These are phyloP conservation scores for Thelephora ganbajun DNA, from an alignment of 768 basidiomycete genomes.

Conservation along the genomic window DNA sequence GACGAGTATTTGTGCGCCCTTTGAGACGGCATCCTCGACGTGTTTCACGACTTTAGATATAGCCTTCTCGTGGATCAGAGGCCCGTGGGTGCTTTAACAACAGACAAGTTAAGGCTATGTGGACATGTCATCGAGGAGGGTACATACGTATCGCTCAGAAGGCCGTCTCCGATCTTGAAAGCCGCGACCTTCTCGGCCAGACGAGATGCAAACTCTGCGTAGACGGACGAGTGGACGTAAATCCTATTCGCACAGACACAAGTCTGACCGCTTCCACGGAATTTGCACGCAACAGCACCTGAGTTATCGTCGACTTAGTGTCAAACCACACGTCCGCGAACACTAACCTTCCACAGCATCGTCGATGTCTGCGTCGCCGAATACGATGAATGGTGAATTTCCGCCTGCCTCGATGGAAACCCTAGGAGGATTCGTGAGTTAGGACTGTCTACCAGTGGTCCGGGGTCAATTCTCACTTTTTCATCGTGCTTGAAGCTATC, in stretches of 20 bases:
- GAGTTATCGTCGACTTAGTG: not conserved
- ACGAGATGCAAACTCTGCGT: slow-evolving; percentile 83
- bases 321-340: slow-evolving; percentile 5
- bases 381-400: slow-evolving; percentile 93
- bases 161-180: slow-evolving; percentile 83
- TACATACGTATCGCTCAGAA: slow-evolving; percentile 61
- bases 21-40: slow-evolving; percentile 73
- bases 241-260: slow-evolving; percentile 85
- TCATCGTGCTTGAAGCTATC: slow-evolving; percentile 63
- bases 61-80: slow-evolving; percentile 80
- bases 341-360: slow-evolving; percentile 69
- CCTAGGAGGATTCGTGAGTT: slow-evolving; percentile 13
- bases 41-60: slow-evolving; percentile 77
- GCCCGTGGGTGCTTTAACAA: slow-evolving; percentile 71
- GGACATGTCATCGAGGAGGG: not conserved
- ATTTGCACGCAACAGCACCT: slow-evolving; percentile 70
- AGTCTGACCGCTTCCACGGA: slow-evolving; percentile 71
- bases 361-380: slow-evolving; percentile 90
- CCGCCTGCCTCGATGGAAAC: slow-evolving; percentile 83
- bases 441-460: not conserved
- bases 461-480: slow-evolving; percentile 41
- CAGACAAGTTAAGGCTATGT: not conserved
- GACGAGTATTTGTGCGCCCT: slow-evolving; percentile 78
- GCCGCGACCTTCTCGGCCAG: slow-evolving; percentile 71
- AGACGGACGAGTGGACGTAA: slow-evolving; percentile 82